Evolutionary conservation across 495 filamentous ascomycete genomes (phyloP).

Genomic region (Penicillium cinerascens): DNA sequence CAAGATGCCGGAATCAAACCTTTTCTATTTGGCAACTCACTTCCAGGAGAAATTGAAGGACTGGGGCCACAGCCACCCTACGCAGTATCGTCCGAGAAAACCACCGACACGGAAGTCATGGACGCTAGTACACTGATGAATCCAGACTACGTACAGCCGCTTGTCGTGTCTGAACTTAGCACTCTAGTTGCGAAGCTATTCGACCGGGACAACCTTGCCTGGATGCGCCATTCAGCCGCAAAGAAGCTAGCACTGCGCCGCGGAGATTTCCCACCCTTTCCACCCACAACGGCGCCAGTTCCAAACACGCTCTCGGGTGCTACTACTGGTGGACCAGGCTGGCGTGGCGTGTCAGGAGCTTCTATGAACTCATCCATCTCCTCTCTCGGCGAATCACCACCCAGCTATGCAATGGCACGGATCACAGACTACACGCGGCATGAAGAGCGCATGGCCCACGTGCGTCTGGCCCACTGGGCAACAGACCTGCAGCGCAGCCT

Average conservation of each 20-base stretch:
- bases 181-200: constrained; percentile 72
- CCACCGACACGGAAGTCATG: constrained; percentile 81
- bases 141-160: constrained; percentile 84
- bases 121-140: constrained; percentile 95
- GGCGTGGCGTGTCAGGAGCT: constrained; percentile 5
- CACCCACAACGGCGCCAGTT: constrained; percentile 7
- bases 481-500: constrained; percentile 81
- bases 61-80: constrained; percentile 51
- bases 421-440: constrained; percentile 67
- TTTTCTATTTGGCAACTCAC: constrained; percentile 60
- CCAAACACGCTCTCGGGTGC: constrained; percentile 10
- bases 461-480: constrained; percentile 86
- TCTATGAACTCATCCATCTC: constrained; percentile 26
- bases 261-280: constrained; percentile 6
- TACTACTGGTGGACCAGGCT: background rate
- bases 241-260: constrained; percentile 81
- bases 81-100: constrained; percentile 75
- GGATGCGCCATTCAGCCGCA: constrained; percentile 80
- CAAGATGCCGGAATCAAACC: constrained; percentile 57
- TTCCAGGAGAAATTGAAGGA: constrained; percentile 25
- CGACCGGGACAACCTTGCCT: constrained; percentile 73
- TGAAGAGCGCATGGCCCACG: constrained; percentile 71
- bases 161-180: constrained; percentile 72
- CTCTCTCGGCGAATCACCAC: constrained; percentile 33
- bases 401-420: constrained; percentile 65